Evolutionary conservation across 2,329 filamentous ascomycete genomes (phyloP), one percentile per base, ranked within the genome.

Genomic region (Colletotrichum australisinense): DNA sequence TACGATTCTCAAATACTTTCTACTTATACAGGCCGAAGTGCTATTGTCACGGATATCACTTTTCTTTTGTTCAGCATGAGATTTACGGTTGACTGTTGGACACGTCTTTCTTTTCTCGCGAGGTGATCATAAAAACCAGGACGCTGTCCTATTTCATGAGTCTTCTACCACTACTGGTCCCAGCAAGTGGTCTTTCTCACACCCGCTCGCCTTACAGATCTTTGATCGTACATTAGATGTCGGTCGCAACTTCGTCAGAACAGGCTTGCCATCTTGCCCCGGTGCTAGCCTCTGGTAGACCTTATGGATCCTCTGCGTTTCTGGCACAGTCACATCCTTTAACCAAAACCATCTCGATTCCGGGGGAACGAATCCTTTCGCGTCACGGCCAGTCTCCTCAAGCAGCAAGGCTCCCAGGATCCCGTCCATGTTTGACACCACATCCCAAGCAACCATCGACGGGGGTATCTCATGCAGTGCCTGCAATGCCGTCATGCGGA

Each of bases 291-390:
- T 65, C 32, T 65, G 63, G 11, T 65, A 65, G n/a, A 65, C 53
- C 32, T 65, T 65, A 7, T 64, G 52, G 11, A 56, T 30, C 14
- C 30, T 30, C 4, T 32, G 30, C n/a, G 63, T 65, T 24, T 65
- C 52, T n/a, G 22, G 52, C 38, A 65, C 63, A 3, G 32, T 7
- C 16, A 56, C 32, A 22, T 65, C 63, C 22, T 30, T 28, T 32
- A 72, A n/a, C 67, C 73, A 75, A 52, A 64, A 65, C 75, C 75
- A 76, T 16, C 75, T 32, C 4, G 64, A 42, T 59, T 71, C 57
- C 4, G 70, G 30, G 16, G 70, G 59, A 19, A 75, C 60, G 16
- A 67, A 63, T 49, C 70, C 75, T 19, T 59, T 32, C 5, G 26
- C 67, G 16, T 67, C 38, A n/a, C 75, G 63, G 19, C 67, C 73